Evolutionary conservation across 2,329 filamentous ascomycete species (phyloP), one percentile per base, ranked within the genome.

Genomic region (Aspergillus sp.): DNA sequence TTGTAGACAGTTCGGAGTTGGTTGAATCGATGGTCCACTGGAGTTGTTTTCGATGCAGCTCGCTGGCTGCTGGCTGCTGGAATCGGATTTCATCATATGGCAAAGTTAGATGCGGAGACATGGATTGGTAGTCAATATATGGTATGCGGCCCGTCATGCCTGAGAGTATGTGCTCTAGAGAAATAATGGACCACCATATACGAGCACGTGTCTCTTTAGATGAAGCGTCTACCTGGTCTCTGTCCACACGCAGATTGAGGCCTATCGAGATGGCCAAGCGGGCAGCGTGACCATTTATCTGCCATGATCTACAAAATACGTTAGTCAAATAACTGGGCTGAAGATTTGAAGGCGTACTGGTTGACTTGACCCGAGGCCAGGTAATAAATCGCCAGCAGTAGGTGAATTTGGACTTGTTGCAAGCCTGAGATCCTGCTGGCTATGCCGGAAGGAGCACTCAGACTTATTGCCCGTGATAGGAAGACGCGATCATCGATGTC

Each of bases 111-210:
- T 27, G 35, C 6, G 31, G 19, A 27, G 48, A 14, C 35, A 51
- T 51, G 48, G 21, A 51, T 40, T 31, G 35, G 3, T n/a, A 4
- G 35, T 51, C 35, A 19, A 41, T 17, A 9, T 23, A 41, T 5
- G 48, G 12, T n/a, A 74, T 70, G 40, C 76, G 69, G 41, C 76
- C 76, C 6, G 75, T 76, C 68, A 77, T 74, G 47, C 68, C 66
- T 17, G 70, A 70, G n/a, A 78, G 66, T 33, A 70, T 67, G 44
- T 72, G 69, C 56, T 78, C 76, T 6, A 77, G 66, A 2, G 64
- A 61, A 48, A 74, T 73, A 6, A 78, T 60, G 15, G 74, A 71
- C 71, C 74, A 77, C 76, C 76, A 78, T 2, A 77, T 68, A 21
- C 73, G 67, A 53, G 74, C 74, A 5, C 75, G 72, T 41, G 70